Evolutionary conservation across 768 basidiomycete genomes (phyloP).

Genomic region (Sarcodon aspratus): DNA sequence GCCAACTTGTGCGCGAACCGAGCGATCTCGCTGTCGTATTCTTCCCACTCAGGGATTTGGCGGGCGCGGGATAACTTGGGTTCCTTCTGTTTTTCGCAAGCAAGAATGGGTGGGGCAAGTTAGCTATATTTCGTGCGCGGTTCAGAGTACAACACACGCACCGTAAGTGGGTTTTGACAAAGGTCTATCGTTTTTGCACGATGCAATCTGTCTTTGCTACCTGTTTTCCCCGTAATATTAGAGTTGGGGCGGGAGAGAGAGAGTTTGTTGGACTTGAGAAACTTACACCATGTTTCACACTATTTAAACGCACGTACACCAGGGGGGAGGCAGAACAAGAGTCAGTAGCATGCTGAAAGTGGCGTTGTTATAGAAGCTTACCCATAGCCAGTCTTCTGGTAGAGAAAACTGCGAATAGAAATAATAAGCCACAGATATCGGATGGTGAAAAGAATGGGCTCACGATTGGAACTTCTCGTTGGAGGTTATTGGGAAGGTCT

Average conservation of each 20-base stretch:
- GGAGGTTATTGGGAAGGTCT: constrained; percentile 96
- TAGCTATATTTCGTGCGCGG: too few relatives aligned
- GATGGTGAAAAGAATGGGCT: constrained; percentile 19
- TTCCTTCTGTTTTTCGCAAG: constrained; percentile 61
- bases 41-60: constrained; percentile 96
- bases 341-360: constrained; percentile 2
- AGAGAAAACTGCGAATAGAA: constrained; percentile 55
- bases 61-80: constrained; percentile 89
- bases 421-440: not conserved
- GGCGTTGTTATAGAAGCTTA: constrained; percentile 23
- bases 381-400: constrained; percentile 94
- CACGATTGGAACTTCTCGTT: constrained; percentile 87
- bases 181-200: constrained; percentile 87
- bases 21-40: constrained; percentile 86
- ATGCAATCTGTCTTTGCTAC: constrained; percentile 73
- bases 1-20: constrained; percentile 66
- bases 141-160: constrained; percentile 21
- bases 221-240: constrained; percentile 22
- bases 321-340: not conserved
- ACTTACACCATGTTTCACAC: constrained; percentile 98
- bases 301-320: constrained; percentile 13
- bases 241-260: not conserved
- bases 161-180: constrained; percentile 93
- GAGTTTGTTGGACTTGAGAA: not conserved
- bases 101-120: not conserved